Conservation (phyloP, 2,329 filamentous ascomycete species). For the Myriangium duriaei region DNA sequence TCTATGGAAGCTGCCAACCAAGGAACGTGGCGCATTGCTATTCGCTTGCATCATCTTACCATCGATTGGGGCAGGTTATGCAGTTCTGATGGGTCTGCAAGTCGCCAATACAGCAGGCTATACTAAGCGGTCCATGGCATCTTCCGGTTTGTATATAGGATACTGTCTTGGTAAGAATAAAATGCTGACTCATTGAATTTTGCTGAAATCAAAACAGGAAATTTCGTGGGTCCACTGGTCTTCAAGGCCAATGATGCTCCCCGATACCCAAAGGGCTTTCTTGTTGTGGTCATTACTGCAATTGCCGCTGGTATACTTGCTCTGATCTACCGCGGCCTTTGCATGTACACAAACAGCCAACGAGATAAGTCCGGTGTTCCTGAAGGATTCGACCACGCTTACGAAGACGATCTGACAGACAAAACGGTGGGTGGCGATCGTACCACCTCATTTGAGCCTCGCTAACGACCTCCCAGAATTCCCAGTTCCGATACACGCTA, state of each 20-base stretch:
- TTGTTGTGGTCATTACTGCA: slow-evolving; percentile 25
- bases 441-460: not conserved
- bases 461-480: not conserved
- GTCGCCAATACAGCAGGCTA: slow-evolving; percentile 42
- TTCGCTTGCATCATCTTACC: slow-evolving; percentile 35
- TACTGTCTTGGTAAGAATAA: slow-evolving; percentile 35
- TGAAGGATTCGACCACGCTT: slow-evolving; percentile 42
- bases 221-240: slow-evolving; percentile 34
- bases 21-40: slow-evolving; percentile 31
- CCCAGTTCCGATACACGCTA: slow-evolving; percentile 4
- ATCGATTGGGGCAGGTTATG: slow-evolving; percentile 34
- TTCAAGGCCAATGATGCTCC: slow-evolving; percentile 31
- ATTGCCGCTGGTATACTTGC: slow-evolving; percentile 25
- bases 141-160: slow-evolving; percentile 38
- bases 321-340: slow-evolving; percentile 33
- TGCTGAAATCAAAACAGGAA: slow-evolving; percentile 17
- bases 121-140: slow-evolving; percentile 37
- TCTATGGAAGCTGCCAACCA: slow-evolving; percentile 32
- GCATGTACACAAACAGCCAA: slow-evolving; percentile 32
- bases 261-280: slow-evolving; percentile 29
- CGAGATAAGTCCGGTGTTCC: slow-evolving; percentile 31
- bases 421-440: slow-evolving; percentile 16
- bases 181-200: not conserved
- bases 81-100: slow-evolving; percentile 38
- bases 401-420: slow-evolving; percentile 41